Evolutionary conservation across 2,329 filamentous ascomycete species (phyloP).

Genomic region (Xylaria sp.): DNA sequence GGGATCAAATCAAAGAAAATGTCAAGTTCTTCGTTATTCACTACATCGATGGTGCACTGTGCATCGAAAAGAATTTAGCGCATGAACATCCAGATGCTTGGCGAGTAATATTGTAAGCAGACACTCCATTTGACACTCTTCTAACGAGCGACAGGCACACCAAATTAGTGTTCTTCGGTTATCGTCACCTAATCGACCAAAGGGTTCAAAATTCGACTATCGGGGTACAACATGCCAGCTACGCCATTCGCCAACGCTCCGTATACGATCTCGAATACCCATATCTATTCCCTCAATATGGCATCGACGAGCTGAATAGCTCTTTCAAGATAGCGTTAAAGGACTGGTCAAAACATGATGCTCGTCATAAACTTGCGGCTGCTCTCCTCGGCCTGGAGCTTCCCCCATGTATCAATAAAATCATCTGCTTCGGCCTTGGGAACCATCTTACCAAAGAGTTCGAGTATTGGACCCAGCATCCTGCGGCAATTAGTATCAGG

Average conservation of each 20-base stretch:
- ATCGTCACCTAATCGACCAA: neutral
- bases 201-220: neutral
- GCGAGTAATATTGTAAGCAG: neutral
- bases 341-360: neutral
- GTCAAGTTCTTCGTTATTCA: neutral
- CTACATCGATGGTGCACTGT: neutral
- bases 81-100: neutral
- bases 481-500: slow-evolving; percentile 1
- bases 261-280: neutral
- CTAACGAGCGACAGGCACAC: neutral
- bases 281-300: neutral
- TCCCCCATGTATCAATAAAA: slow-evolving; percentile 13
- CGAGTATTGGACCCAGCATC: neutral
- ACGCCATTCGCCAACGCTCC: neutral
- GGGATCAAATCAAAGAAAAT: neutral
- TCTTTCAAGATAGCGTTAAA: neutral
- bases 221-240: neutral
- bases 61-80: neutral
- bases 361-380: neutral
- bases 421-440: slow-evolving; percentile 27
- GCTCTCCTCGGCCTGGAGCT: neutral
- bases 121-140: no score
- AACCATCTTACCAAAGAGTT: neutral
- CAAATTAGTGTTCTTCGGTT: neutral
- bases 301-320: neutral